Percentiles rank a stretch among this genome's conserved stretches.
Conservation (phyloP, 371 early-diverging fungal species). For the Mucor piriformis region DNA sequence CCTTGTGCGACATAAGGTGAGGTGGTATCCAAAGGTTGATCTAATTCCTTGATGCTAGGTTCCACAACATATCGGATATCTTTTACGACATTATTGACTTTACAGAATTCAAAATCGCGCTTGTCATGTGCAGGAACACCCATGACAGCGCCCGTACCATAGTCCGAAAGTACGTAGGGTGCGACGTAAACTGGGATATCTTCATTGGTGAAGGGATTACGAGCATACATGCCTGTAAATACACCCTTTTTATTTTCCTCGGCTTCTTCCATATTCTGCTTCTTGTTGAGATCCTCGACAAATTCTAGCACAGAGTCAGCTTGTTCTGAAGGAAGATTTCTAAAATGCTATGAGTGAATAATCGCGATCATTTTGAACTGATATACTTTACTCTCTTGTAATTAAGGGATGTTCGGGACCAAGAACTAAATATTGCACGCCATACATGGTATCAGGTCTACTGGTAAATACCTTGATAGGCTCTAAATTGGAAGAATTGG, state of each 20-base stretch:
- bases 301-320: conserved; percentile 54
- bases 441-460: conserved; percentile 77
- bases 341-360: too few species aligned
- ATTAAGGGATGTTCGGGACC: conserved; percentile 69
- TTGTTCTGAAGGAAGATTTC: conserved; percentile 52
- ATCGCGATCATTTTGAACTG: too few species aligned
- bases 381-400: conserved; percentile 40
- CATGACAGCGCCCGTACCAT: conserved; percentile 90
- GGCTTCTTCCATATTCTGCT: conserved; percentile 51
- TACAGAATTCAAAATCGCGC: conserved; percentile 76
- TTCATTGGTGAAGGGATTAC: conserved; percentile 66
- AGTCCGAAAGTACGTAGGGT: conserved; percentile 78
- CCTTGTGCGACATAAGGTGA: conserved; percentile 61
- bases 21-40: background rate
- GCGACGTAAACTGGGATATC: conserved; percentile 77
- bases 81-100: conserved; percentile 46
- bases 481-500: background rate
- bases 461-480: conserved; percentile 79
- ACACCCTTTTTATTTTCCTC: conserved; percentile 53
- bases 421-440: conserved; percentile 78
- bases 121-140: conserved; percentile 86
- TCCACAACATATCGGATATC: conserved; percentile 54
- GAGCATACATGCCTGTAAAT: conserved; percentile 69
- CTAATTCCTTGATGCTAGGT: conserved; percentile 37
- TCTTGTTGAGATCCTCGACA: conserved; percentile 52